A percentile compares a stretch with the other conserved stretches of the same genome.
Conservation (phyloP, 208 protist genomes). For the Sergeia podlipaevii region DNA sequence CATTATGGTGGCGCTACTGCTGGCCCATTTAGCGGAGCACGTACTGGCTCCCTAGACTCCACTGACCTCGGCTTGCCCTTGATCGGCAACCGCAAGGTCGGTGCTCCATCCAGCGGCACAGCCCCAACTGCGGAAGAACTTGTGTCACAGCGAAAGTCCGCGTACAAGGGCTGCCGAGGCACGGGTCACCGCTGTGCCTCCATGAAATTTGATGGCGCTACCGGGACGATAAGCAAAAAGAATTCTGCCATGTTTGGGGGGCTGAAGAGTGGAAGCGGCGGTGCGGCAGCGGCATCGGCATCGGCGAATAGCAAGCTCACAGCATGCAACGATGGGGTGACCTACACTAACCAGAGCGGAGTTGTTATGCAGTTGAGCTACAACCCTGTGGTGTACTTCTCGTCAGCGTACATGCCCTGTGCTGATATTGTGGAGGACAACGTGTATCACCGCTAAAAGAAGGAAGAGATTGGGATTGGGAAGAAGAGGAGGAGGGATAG, state of each 20-base stretch:
- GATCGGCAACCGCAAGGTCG: too few species aligned
- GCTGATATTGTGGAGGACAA: slow-evolving; percentile 10
- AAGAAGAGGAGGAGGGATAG: neutral
- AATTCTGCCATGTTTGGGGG: too few species aligned
- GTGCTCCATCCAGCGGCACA: too few species aligned
- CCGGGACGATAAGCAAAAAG: slow-evolving; percentile 19
- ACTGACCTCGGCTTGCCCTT: too few species aligned
- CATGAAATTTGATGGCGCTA: neutral
- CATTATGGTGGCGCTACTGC: neutral
- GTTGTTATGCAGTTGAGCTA: slow-evolving; percentile 24
- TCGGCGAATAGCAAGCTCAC: slow-evolving; percentile 1
- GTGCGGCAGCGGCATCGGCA: neutral
- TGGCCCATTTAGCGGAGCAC: too few species aligned
- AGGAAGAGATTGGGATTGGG: neutral
- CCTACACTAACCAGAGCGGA: slow-evolving; percentile 21
- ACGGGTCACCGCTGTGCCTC: slow-evolving; percentile 65
- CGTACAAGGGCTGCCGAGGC: slow-evolving; percentile 61
- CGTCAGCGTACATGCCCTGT: slow-evolving; percentile 15
- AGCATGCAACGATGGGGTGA: too few species aligned
- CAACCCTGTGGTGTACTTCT: slow-evolving; percentile 40
- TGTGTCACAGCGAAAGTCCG: slow-evolving; percentile 6
- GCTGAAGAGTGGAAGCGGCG: too few species aligned
- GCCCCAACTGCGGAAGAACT: neutral
- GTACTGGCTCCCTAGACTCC: too few species aligned
- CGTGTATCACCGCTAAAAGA: too few species aligned